These are phyloP conservation scores for Uncinocarpus reesii DNA, from an alignment of 2,329 filamentous ascomycete genomes.

Conservation along the genomic window DNA sequence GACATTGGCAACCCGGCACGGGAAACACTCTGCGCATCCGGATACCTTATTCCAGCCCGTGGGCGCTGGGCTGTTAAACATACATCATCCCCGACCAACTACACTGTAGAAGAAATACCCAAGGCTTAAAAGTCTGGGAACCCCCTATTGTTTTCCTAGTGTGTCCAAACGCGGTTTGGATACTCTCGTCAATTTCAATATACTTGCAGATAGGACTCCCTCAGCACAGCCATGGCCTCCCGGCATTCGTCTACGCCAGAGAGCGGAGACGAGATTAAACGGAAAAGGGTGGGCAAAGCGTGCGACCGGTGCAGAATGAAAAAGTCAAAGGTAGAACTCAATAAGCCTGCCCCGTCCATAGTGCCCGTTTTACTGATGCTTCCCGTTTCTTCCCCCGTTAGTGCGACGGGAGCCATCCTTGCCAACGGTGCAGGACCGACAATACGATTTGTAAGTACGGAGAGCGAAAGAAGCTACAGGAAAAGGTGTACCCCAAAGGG, in stretches of 20 bases:
- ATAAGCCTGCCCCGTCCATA: too few relatives aligned
- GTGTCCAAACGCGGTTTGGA: not conserved
- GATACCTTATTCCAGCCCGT: too few relatives aligned
- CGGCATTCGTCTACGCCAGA: not conserved
- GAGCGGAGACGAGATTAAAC: slow-evolving; percentile 20
- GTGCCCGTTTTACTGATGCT: slow-evolving; percentile 5
- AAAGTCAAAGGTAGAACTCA: slow-evolving; percentile 51
- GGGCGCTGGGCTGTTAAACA: too few relatives aligned
- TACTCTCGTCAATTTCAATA: not conserved
- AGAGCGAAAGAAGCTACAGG: slow-evolving; percentile 55
- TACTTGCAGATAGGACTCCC: not conserved
- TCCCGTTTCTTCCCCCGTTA: slow-evolving; percentile 20
- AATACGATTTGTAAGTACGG: slow-evolving; percentile 57
- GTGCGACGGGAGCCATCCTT: slow-evolving; percentile 54
- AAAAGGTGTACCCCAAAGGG: slow-evolving; percentile 60
- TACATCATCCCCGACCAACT: too few relatives aligned
- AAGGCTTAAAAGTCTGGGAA: too few relatives aligned
- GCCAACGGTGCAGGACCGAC: slow-evolving; percentile 52
- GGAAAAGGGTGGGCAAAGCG: slow-evolving; percentile 55
- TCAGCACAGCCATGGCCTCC: not conserved
- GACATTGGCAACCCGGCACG: too few relatives aligned
- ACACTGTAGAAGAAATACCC: too few relatives aligned
- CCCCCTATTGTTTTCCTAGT: not conserved
- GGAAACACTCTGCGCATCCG: too few relatives aligned
- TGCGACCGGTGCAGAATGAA: slow-evolving; percentile 57